Conservation (phyloP, 2,329 filamentous ascomycete species). For the Diplodia corticola region DNA sequence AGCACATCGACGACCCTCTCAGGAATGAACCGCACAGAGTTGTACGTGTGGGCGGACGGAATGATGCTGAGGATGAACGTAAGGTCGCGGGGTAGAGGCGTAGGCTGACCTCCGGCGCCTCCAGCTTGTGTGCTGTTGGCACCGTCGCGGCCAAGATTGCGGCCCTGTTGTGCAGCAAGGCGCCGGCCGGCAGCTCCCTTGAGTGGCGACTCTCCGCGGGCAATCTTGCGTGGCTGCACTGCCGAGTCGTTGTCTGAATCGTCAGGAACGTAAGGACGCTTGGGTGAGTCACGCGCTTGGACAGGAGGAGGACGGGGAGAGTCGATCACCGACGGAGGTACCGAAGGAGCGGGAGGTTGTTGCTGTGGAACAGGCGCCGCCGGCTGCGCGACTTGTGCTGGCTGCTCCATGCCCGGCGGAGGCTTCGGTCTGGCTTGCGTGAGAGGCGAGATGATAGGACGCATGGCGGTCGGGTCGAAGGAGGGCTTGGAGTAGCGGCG, state of each 20-base stretch:
- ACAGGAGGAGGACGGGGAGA: constrained; percentile 24
- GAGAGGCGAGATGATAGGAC: constrained; percentile 77
- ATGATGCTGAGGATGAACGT: constrained; percentile 65
- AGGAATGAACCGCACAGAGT: constrained; percentile 68
- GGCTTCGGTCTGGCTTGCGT: constrained; percentile 65
- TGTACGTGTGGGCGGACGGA: constrained; percentile 71
- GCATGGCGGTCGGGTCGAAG: constrained; percentile 81
- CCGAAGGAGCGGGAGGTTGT: neutral
- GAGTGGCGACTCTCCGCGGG: constrained; percentile 85
- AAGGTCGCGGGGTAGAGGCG: constrained; percentile 69
- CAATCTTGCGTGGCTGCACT: constrained; percentile 70
- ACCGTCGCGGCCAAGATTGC: constrained; percentile 38
- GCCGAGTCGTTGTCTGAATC: constrained; percentile 70
- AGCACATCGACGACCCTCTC: constrained; percentile 73
- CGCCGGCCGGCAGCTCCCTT: constrained; percentile 87
- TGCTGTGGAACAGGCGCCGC: neutral
- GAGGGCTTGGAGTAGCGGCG: constrained; percentile 66
- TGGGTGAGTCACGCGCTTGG: constrained; percentile 43
- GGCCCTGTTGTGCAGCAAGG: constrained; percentile 68
- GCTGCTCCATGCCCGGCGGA: constrained; percentile 16
- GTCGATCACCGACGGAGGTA: constrained; percentile 15
- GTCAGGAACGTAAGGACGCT: constrained; percentile 55
- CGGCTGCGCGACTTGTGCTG: neutral
- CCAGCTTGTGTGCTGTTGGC: constrained; percentile 26
- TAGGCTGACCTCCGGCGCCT: constrained; percentile 44